Evolutionary conservation across 441 rosid genomes (phyloP), one percentile per base, ranked within the genome.

Genomic region (Geranium incanum): DNA sequence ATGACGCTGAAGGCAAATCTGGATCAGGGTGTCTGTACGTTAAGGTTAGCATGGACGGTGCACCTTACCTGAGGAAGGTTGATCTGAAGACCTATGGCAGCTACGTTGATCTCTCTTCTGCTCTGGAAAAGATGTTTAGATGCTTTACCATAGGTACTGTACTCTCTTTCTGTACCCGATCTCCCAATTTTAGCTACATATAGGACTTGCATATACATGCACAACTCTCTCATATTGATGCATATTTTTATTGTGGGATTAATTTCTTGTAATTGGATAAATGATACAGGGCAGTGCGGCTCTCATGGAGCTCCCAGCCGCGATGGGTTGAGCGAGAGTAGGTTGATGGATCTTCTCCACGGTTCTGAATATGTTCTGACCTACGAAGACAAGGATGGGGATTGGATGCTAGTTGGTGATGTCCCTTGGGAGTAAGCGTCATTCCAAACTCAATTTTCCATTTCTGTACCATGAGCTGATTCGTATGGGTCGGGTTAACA

Each of bases 31-130:
- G 85, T 71, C 52, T 45, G 6, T 39, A 39, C 43, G 43, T 39
- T 39, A 39, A 39, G 3, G 33, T 28, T 28, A 28, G 33, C 33
- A 77, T 86, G 90, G 90, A 86, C 52, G 88, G 90, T 18, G 90
- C 90, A 33, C 90, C 90, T 4, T 86, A 86, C 66, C 78, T 86
- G 64, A 77, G 90, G 81, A 86, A 86, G 78, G 80, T 86, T 45
- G 86, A 86, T 66, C 86, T 86, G 68, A 78, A 79, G 69, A 81
- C 74, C 71, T 84, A 78, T 71, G 36, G 52, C 78, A 83, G 77
- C 75, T 86, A 86, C 45, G 37, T 36, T 28, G 86, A 83, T 67
- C 84, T 86, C 67, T 86, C 86, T 6, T 77, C 83, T 16, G 83
- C 84, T 70, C 90, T 86, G 16, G 84, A 84, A 77, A 84, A 80